These are phyloP conservation scores for Candida glucosophila DNA, from an alignment of 1,139 yeast genomes.

Conservation along the genomic window DNA sequence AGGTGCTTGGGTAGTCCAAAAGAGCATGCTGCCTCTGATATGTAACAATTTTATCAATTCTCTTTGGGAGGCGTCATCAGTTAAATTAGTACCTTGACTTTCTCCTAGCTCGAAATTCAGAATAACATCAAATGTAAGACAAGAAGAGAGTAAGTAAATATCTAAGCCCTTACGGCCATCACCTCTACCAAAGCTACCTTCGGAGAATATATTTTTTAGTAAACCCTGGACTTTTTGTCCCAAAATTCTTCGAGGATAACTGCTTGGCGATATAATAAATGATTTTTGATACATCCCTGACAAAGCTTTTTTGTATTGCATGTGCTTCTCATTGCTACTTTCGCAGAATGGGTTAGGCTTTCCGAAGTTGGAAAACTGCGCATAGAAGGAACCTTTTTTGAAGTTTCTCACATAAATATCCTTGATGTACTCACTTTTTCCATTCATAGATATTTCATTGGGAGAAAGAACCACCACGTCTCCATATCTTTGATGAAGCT, in stretches of 20 bases:
- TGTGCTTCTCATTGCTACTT: constrained; percentile 40
- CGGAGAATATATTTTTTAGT: constrained; percentile 27
- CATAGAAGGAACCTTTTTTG: constrained; percentile 54
- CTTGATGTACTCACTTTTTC: constrained; percentile 37
- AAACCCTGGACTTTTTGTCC: constrained; percentile 19
- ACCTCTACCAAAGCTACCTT: constrained; percentile 29
- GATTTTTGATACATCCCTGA: constrained; percentile 43
- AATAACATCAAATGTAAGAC: constrained; percentile 68
- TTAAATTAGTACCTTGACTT: constrained; percentile 33
- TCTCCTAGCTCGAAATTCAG: constrained; percentile 54
- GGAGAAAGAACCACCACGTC: constrained; percentile 55
- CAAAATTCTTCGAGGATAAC: constrained; percentile 17
- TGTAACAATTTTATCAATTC: constrained; percentile 41
- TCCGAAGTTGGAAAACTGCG: constrained; percentile 54
- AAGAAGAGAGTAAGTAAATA: constrained; percentile 52
- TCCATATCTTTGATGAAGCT: constrained; percentile 50
- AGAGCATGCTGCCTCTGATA: constrained; percentile 54
- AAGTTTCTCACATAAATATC: constrained; percentile 51
- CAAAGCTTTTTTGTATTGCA: constrained; percentile 39
- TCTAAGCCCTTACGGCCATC: constrained; percentile 31
- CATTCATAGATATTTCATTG: constrained; percentile 50
- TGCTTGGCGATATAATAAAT: constrained; percentile 20
- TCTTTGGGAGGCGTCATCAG: constrained; percentile 21
- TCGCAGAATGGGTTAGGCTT: constrained; percentile 50
- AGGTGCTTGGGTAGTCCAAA: constrained; percentile 63